phyloP scores from a whole-genome alignment of 108 stramenopile species.

The Stephanodiscus triporus region DNA sequence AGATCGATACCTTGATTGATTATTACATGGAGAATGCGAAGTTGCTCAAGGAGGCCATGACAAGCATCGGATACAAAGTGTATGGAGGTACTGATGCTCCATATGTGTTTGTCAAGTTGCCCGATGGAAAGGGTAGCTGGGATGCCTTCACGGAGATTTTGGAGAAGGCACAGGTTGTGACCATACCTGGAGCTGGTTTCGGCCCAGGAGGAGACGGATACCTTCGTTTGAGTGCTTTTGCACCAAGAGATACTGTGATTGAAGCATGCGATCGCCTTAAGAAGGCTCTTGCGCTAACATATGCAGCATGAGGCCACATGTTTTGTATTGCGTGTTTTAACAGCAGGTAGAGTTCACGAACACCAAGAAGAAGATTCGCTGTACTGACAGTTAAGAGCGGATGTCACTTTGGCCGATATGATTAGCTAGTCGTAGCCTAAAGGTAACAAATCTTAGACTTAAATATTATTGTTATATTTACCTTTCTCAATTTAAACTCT shows the following conservation, averaged over 20 bases:
- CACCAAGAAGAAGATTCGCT: too few relatives aligned
- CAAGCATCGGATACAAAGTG: conserved; percentile 83
- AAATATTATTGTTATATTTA: too few relatives aligned
- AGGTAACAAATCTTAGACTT: too few relatives aligned
- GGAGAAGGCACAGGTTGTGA: conserved; percentile 96
- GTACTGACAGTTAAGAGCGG: too few relatives aligned
- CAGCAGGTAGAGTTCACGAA: too few relatives aligned
- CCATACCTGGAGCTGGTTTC: conserved; percentile 97
- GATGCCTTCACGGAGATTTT: conserved; percentile 92
- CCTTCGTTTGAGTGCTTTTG: conserved; percentile 94
- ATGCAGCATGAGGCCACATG: neutral
- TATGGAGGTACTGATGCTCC: conserved; percentile 95
- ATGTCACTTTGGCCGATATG: too few relatives aligned
- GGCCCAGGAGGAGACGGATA: conserved; percentile 98
- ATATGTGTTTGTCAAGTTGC: conserved; percentile 93
- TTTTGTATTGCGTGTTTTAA: too few relatives aligned
- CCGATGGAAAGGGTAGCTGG: conserved; percentile 89
- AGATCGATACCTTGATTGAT: conserved; percentile 94
- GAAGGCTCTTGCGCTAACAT: conserved; percentile 56
- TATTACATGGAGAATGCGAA: conserved; percentile 97
- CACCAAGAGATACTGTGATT: conserved; percentile 83
- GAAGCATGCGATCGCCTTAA: conserved; percentile 92
- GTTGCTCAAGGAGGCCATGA: conserved; percentile 85
- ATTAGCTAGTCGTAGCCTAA: too few relatives aligned
- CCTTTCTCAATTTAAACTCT: too few relatives aligned